Percentiles rank a stretch among this genome's conserved stretches.
phyloP scores from a whole-genome alignment of 225 moss, liverwort and hornwort species.

The Lunularia cruciata region DNA sequence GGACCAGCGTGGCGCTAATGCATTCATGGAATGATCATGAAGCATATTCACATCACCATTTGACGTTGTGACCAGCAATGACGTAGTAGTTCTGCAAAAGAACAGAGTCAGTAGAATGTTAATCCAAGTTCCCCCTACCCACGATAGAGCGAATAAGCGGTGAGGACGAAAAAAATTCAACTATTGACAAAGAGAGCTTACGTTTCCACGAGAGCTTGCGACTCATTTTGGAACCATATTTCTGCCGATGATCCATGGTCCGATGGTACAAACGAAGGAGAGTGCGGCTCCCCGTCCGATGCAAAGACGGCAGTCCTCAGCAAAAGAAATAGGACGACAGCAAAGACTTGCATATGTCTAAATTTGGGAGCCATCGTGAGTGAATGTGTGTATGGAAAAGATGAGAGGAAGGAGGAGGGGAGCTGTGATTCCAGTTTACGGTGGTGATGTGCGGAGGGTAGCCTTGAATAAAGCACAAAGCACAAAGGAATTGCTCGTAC shows the following conservation, averaged over 20 bases:
- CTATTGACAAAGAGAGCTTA: constrained; percentile 14
- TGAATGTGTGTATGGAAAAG: background rate
- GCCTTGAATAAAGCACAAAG: background rate
- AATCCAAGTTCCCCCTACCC: background rate
- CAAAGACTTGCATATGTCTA: background rate
- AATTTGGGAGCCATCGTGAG: constrained; percentile 6
- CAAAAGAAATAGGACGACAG: constrained; percentile 7
- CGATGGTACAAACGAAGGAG: constrained; percentile 9
- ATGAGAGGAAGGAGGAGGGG: too few relatives aligned
- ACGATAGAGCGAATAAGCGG: background rate
- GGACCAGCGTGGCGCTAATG: constrained; percentile 33
- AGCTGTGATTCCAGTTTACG: background rate
- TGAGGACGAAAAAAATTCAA: background rate
- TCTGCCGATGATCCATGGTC: constrained; percentile 34
- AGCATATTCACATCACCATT: constrained; percentile 41
- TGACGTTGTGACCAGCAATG: constrained; percentile 32
- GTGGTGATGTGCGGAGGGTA: background rate
- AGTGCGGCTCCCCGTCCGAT: constrained; percentile 16
- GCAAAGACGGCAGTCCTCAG: constrained; percentile 13
- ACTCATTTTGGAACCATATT: constrained; percentile 45
- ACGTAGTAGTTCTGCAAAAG: constrained; percentile 35
- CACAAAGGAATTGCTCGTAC: constrained; percentile 1
- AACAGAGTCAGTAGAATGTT: too few relatives aligned
- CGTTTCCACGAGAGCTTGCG: constrained; percentile 32
- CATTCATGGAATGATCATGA: constrained; percentile 24